A percentile compares a stretch with the other conserved stretches of the same genome.
phyloP scores from a whole-genome alignment of 2,329 filamentous ascomycete genomes.

The Colletotrichum orchidophilum region DNA sequence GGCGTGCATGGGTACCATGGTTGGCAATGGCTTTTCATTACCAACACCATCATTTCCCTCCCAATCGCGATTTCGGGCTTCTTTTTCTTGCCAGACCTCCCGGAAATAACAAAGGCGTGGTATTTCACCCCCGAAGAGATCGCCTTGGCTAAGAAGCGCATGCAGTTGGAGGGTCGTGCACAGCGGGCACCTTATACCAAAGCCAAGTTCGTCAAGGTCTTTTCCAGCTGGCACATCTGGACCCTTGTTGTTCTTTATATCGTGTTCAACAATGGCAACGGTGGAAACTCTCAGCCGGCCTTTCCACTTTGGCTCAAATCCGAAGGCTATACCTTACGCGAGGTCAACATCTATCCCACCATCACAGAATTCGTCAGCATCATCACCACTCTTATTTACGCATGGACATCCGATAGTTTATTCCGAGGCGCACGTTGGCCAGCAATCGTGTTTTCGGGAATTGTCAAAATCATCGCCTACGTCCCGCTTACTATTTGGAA shows the following conservation, averaged over 20 bases:
- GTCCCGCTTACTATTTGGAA: too few species aligned
- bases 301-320: conserved; percentile 52
- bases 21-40: conserved; percentile 67
- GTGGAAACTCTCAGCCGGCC: conserved; percentile 46
- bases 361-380: conserved; percentile 26
- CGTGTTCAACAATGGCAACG: conserved; percentile 59
- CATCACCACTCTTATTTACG: conserved; percentile 22
- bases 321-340: conserved; percentile 56
- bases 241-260: conserved; percentile 48
- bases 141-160: conserved; percentile 37
- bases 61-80: conserved; percentile 62
- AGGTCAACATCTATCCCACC: conserved; percentile 57
- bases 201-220: conserved; percentile 67
- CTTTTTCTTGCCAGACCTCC: conserved; percentile 59
- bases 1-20: conserved; percentile 58
- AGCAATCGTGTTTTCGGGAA: conserved; percentile 42
- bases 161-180: conserved; percentile 54
- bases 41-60: conserved; percentile 63
- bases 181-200: conserved; percentile 49
- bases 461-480: too few species aligned
- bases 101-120: conserved; percentile 49
- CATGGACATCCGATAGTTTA: conserved; percentile 23
- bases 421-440: conserved; percentile 57
- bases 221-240: conserved; percentile 58
- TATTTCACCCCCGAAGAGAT: conserved; percentile 38